A percentile compares a stretch with the other conserved stretches of the same genome.
These are phyloP conservation scores for Venturia carpophila DNA, from an alignment of 2,329 filamentous ascomycete genomes.

Conservation along the genomic window DNA sequence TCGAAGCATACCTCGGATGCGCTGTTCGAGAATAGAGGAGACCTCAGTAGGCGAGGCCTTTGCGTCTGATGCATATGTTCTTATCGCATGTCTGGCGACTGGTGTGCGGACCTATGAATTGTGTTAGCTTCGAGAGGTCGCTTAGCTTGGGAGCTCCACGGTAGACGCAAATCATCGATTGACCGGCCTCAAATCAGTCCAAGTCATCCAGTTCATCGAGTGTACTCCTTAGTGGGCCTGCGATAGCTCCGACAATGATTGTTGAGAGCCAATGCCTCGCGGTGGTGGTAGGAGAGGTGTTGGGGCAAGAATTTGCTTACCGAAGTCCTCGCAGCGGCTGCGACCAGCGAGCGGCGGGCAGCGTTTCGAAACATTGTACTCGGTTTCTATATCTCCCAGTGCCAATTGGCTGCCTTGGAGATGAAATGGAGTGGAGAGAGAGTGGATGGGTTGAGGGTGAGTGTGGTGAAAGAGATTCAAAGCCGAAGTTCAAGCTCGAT, in stretches of 20 bases:
- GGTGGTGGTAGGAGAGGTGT: background rate
- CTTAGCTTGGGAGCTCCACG: background rate
- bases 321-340: slow-evolving; percentile 15
- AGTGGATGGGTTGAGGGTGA: background rate
- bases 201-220: background rate
- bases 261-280: slow-evolving; percentile 5
- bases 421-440: background rate
- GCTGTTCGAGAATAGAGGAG: slow-evolving; percentile 98
- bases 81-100: slow-evolving; percentile 62
- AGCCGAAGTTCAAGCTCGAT: background rate
- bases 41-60: slow-evolving; percentile 97
- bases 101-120: slow-evolving; percentile 69
- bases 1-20: slow-evolving; percentile 68
- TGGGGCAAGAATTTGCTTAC: slow-evolving; percentile 14
- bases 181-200: background rate
- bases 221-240: background rate
- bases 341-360: slow-evolving; percentile 16
- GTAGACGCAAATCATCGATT: background rate
- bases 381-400: slow-evolving; percentile 1
- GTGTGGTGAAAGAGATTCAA: background rate
- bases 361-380: slow-evolving; percentile 13
- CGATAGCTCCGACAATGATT: background rate
- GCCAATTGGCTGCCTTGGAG: slow-evolving; percentile 8
- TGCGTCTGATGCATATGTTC: slow-evolving; percentile 84
- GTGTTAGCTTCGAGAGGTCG: slow-evolving; percentile 5